Percentiles rank a stretch among this genome's conserved stretches.
Conservation (phyloP, 1,284 basidiomycete species). For the Leccinum huronense region DNA sequence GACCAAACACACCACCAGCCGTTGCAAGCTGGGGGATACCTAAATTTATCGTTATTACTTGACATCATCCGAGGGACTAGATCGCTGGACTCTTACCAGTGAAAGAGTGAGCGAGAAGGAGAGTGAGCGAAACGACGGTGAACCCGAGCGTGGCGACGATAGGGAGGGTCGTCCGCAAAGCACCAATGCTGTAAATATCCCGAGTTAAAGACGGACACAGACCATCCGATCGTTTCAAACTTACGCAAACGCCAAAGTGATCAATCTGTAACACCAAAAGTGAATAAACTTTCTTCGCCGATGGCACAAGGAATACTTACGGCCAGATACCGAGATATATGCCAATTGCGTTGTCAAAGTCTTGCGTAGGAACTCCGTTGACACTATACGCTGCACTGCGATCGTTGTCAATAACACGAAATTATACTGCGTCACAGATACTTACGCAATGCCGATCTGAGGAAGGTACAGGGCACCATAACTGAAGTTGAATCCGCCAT, state of each 20-base stretch:
- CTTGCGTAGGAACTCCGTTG: conserved; percentile 23
- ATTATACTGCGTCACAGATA: background rate
- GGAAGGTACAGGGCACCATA: conserved; percentile 32
- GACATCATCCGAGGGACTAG: background rate
- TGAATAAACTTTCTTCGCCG: conserved; percentile 6
- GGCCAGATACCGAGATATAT: conserved; percentile 29
- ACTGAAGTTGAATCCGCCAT: conserved; percentile 32
- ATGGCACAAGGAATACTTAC: conserved; percentile 7
- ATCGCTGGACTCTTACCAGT: conserved; percentile 22
- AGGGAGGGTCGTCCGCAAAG: conserved; percentile 29
- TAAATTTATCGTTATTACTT: conserved; percentile 4
- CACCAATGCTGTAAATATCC: conserved; percentile 23
- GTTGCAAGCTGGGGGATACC: conserved; percentile 28
- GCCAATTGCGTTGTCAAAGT: conserved; percentile 28
- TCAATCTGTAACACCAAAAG: conserved; percentile 10
- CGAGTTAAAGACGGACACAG: background rate
- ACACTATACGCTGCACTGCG: conserved; percentile 27
- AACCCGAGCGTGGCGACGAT: conserved; percentile 28
- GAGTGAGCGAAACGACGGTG: conserved; percentile 26
- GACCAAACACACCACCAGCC: conserved; percentile 29
- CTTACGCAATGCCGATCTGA: conserved; percentile 30
- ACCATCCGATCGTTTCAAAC: background rate
- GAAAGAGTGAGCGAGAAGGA: conserved; percentile 28
- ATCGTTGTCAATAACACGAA: conserved; percentile 10
- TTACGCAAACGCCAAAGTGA: conserved; percentile 25